phyloP scores from a whole-genome alignment of 2,329 filamentous ascomycete genomes.

The Tothia fuscella region DNA sequence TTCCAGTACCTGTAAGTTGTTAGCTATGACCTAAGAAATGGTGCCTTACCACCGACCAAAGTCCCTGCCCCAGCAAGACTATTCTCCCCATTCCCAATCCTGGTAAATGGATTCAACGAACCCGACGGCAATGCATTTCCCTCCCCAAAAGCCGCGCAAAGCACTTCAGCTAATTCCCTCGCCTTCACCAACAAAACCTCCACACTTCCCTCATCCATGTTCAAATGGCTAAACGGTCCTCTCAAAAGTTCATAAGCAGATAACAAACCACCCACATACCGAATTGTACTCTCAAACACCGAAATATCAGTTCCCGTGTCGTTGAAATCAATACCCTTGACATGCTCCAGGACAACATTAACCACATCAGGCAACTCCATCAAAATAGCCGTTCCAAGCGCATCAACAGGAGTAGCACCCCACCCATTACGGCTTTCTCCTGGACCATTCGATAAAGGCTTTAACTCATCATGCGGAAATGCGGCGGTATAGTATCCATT shows the following conservation, averaged over 20 bases:
- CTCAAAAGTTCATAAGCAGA: constrained; percentile 65
- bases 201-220: background rate
- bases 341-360: constrained; percentile 56
- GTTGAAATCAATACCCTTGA: constrained; percentile 57
- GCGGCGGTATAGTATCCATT: constrained; percentile 21
- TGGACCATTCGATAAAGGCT: constrained; percentile 37
- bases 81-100: constrained; percentile 31
- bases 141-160: background rate
- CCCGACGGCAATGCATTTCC: background rate
- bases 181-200: background rate
- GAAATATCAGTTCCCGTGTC: constrained; percentile 44
- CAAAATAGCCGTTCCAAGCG: constrained; percentile 64
- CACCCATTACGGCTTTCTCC: constrained; percentile 68
- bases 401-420: constrained; percentile 74
- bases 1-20: constrained; percentile 47
- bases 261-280: constrained; percentile 70
- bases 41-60: constrained; percentile 25
- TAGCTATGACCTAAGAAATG: background rate
- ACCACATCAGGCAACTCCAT: constrained; percentile 61
- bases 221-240: constrained; percentile 43
- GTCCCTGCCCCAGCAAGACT: constrained; percentile 67
- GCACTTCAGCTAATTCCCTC: background rate
- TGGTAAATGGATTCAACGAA: background rate
- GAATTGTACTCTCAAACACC: constrained; percentile 82
- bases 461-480: constrained; percentile 41